Evolutionary conservation across 164 flowering plant species (phyloP).

Genomic region (Chimonanthus salicifolius): DNA sequence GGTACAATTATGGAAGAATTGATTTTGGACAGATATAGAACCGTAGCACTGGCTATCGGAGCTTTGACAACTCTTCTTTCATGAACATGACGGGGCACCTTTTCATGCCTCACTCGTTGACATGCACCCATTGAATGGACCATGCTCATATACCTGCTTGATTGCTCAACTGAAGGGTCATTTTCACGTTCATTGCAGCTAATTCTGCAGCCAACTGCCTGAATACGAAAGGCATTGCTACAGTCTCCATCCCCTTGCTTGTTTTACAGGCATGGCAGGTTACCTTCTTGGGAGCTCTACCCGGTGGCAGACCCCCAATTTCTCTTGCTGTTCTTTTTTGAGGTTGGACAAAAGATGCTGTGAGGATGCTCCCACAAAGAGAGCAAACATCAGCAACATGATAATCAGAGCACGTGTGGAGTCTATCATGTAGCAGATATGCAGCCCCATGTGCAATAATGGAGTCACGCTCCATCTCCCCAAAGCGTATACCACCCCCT

Average conservation of each 20-base stretch:
- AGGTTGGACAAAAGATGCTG: slow-evolving; percentile 54
- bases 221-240: slow-evolving; percentile 91
- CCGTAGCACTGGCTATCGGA: no score
- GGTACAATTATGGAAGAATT: no score
- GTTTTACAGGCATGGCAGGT: slow-evolving; percentile 70
- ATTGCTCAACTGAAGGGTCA: slow-evolving; percentile 57
- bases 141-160: slow-evolving; percentile 11
- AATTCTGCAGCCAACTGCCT: slow-evolving; percentile 84
- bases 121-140: no score
- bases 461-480: slow-evolving; percentile 97
- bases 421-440: slow-evolving; percentile 81
- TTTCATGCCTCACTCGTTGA: no score
- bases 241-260: slow-evolving; percentile 90
- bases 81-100: no score
- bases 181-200: slow-evolving; percentile 88
- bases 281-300: slow-evolving; percentile 54
- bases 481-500: slow-evolving; percentile 94
- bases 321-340: slow-evolving; percentile 36
- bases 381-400: slow-evolving; percentile 95
- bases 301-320: slow-evolving; percentile 55
- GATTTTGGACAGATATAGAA: no score
- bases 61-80: no score
- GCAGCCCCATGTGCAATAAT: slow-evolving; percentile 96
- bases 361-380: slow-evolving; percentile 74
- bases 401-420: slow-evolving; percentile 83